Percentiles rank a stretch among this genome's conserved stretches.
phyloP scores from a whole-genome alignment of 1,284 basidiomycete genomes.

The Cryptococcus floricola region DNA sequence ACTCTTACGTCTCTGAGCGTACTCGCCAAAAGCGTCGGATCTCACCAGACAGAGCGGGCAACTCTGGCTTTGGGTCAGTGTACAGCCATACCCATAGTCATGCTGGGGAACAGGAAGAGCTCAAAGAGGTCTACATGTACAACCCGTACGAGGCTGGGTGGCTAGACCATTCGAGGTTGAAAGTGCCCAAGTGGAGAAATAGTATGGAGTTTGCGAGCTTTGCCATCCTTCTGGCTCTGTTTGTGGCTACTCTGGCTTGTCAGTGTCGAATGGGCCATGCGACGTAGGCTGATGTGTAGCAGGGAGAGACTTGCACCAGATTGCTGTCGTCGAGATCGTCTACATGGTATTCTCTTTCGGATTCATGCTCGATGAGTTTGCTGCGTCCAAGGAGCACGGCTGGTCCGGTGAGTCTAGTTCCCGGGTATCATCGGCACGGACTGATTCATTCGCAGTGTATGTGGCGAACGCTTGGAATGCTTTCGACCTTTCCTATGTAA shows the following conservation, averaged over 20 bases:
- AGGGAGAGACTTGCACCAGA: constrained; percentile 9
- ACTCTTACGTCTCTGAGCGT: constrained; percentile 69
- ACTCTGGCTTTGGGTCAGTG: background rate
- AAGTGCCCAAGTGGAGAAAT: constrained; percentile 74
- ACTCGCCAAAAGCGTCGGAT: constrained; percentile 19
- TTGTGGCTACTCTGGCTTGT: constrained; percentile 58
- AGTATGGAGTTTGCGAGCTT: constrained; percentile 74
- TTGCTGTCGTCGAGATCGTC: constrained; percentile 56
- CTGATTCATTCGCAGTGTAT: constrained; percentile 57
- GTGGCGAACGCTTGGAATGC: constrained; percentile 79
- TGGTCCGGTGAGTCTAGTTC: constrained; percentile 64
- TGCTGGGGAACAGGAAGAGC: constrained; percentile 13
- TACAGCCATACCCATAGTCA: constrained; percentile 1
- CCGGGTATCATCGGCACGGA: background rate
- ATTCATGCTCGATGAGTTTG: constrained; percentile 63
- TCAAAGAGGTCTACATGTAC: constrained; percentile 58
- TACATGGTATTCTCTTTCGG: constrained; percentile 73
- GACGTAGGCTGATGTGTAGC: background rate
- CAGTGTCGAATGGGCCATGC: constrained; percentile 49
- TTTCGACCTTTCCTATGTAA: constrained; percentile 70
- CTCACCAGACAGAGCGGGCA: constrained; percentile 1
- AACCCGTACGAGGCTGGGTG: constrained; percentile 68
- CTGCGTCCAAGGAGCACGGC: constrained; percentile 63
- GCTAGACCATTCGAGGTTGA: constrained; percentile 70
- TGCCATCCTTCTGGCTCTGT: constrained; percentile 61